Base-by-base conservation (phyloP, 768 basidiomycete species). In the Boletus tomentosulus region DNA sequence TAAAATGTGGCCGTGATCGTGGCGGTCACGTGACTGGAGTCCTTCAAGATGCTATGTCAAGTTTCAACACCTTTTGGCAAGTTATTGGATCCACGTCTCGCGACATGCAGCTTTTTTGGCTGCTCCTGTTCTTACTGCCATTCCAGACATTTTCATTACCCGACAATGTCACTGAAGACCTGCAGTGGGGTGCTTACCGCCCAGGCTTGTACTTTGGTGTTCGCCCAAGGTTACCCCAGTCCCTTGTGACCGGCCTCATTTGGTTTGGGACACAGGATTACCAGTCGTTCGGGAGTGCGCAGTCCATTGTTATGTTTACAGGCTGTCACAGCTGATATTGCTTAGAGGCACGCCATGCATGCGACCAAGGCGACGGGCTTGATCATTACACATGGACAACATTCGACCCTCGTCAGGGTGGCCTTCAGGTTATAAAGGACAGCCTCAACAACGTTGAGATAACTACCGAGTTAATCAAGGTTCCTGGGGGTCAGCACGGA, bases 181-280 rank as follows among this genome's bases (percentile, higher is more conserved):
- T 85, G 7, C 58, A 81, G 39, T 86, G 85, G 85, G 92, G 92
- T 1, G 76, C 88, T 0, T 97, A 93, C 71, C 76, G 95, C 39
- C 92, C 95, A 0, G 91, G 92, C 63, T 79, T 97, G n/a, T 98
- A 98, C 73, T 96, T 97, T 71, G 95, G 95, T 19, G 76, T 97
- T 43, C 76, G 91, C 46, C 91, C 95, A 12, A 79, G 87, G 42
- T 73, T 92, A 57, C 92, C 94, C 0, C 83, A 90, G 62, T 92
- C 90, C n/a, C 78, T 98, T 27, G 81, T 94, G 84, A 92, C 89
- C 3, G 95, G 95, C 12, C 80, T 98, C 33, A 82, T 96, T 71
- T 98, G 95, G 95, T 93, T 91, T 67, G 91, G 94, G 30, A 86
- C 90, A 8, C 85, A 91, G 37, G 81, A 96, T 71, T 97, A 83